Base-by-base conservation (phyloP, 176 grass and related monocot genomes). In the Secale cereale region DNA sequence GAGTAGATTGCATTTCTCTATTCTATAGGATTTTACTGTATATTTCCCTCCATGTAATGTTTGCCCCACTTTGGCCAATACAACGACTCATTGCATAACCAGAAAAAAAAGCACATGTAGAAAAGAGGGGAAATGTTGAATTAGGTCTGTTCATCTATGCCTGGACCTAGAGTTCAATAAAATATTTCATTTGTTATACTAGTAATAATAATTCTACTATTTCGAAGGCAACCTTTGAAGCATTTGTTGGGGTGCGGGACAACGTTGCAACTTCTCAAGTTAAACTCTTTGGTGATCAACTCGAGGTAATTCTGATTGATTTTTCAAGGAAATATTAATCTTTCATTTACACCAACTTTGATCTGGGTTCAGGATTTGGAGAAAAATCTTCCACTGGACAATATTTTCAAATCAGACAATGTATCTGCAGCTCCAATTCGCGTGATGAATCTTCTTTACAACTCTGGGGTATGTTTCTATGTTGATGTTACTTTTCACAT, bases 381-480 rank as follows among this genome's bases (percentile, higher is more conserved):
- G 84, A 90, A 83, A 79, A 93, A 98, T 86, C 95, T 98, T 90
- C 95, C 95, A 43, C 41, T 98, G 89, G 95, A 98, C 32, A 69
- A 81, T 86, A 83, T 91, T 60, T 98, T 92, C 91, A 98, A 98
- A 93, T 95, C 95, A 85, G 85, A 95, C 63, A 70, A 70, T 33
- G 81, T 95, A 87, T 90, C 92, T 70, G 91, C 95, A 78, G 95
- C 95, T 89, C 93, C 95, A 78, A 98, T 98, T 74, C 95, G 95
- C 20, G 95, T 98, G 70, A 92, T 95, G 85, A 90, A 87, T 60
- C 95, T 98, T 91, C 83, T 98, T 57, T 98, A 90, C 73, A 98
- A 98, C 90, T 74, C 95, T 80, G 95, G 95, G 89, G 95, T 98
- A 80, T 41, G 87, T 85, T 86, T 72, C 29, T 76, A 40, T 11